Evolutionary conservation across 176 grass and related monocot species (phyloP).

Genomic region (Panicum miliaceum): DNA sequence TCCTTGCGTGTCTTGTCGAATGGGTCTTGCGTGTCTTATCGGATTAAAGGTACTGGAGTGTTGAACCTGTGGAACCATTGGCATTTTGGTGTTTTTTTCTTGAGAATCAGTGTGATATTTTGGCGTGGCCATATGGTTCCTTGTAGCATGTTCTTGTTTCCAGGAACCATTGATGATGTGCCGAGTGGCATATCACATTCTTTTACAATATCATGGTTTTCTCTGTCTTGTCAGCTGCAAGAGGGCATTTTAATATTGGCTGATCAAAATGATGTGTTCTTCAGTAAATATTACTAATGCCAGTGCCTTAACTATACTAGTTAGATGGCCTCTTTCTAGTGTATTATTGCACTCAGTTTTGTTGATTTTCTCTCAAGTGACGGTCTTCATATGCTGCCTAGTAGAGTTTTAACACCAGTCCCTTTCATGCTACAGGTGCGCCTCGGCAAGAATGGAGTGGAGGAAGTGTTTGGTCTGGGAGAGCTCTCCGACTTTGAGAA

Average conservation of each 20-base stretch:
- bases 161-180: neutral
- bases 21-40: neutral
- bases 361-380: neutral
- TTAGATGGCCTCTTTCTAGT: neutral
- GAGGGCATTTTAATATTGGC: neutral
- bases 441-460: slow-evolving; percentile 84
- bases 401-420: neutral
- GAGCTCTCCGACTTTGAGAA: slow-evolving; percentile 53
- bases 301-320: neutral
- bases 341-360: neutral
- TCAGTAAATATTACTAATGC: neutral
- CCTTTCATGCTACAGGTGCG: slow-evolving; percentile 58
- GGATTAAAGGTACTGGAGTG: neutral
- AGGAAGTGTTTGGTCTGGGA: slow-evolving; percentile 57
- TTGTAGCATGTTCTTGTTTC: neutral
- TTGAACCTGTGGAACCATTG: neutral
- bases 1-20: neutral
- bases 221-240: neutral
- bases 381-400: neutral
- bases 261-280: neutral
- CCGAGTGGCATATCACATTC: neutral
- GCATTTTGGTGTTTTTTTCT: slow-evolving; percentile 16
- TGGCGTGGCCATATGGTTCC: neutral
- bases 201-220: neutral
- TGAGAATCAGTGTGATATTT: neutral